A percentile compares a stretch with the other conserved stretches of the same genome.
phyloP scores from a whole-genome alignment of 495 filamentous ascomycete genomes.

The Neurospora tetraspora region DNA sequence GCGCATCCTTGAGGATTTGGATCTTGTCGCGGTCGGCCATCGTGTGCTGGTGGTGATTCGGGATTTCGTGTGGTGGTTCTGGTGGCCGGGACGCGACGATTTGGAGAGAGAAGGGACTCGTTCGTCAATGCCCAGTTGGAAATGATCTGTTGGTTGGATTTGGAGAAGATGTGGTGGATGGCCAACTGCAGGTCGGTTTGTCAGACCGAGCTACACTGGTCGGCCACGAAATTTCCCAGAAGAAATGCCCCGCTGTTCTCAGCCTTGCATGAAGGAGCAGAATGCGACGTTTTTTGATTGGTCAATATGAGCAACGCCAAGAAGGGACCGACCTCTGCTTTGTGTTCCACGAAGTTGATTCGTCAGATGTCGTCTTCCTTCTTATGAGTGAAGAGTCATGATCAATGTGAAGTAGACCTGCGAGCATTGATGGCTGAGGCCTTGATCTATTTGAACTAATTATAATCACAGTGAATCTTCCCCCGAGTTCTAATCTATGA shows the following conservation, averaged over 20 bases:
- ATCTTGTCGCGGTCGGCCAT: slow-evolving; percentile 13
- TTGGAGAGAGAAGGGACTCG: neutral
- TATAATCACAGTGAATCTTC: neutral
- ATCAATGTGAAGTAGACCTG: neutral
- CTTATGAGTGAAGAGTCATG: neutral
- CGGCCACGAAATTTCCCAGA: slow-evolving; percentile 10
- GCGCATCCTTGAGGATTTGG: slow-evolving; percentile 22
- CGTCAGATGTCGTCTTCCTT: neutral
- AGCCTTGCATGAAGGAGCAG: slow-evolving; percentile 8
- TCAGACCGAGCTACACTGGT: slow-evolving; percentile 1
- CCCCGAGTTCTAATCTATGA: neutral
- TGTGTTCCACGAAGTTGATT: neutral
- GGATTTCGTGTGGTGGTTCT: neutral
- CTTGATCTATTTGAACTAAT: neutral
- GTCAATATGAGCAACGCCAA: neutral
- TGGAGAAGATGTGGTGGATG: neutral
- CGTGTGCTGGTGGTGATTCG: slow-evolving; percentile 7
- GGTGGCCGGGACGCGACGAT: neutral
- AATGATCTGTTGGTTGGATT: neutral
- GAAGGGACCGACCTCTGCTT: neutral
- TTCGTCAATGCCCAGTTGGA: neutral
- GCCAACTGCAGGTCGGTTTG: neutral
- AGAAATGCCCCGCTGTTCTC: slow-evolving; percentile 15
- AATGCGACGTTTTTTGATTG: neutral
- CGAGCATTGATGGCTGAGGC: neutral